Evolutionary conservation across 805 yeast species (phyloP).

Genomic region (Candida ipomoeae): DNA sequence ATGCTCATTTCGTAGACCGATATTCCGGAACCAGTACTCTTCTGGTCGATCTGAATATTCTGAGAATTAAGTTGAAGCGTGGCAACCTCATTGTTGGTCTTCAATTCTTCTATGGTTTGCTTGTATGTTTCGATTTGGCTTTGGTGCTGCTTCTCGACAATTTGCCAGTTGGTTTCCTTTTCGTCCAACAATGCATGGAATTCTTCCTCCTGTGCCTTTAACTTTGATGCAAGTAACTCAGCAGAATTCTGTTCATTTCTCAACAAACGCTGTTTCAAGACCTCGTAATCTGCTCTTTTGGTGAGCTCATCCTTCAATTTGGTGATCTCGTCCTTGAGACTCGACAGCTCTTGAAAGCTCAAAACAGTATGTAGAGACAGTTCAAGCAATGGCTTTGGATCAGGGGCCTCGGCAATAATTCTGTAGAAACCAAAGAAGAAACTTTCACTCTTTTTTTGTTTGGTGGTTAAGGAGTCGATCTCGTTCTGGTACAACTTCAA

Average conservation of each 20-base stretch:
- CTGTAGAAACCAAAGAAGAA: constrained; percentile 73
- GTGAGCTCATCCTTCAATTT: constrained; percentile 55
- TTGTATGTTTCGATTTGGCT: constrained; percentile 50
- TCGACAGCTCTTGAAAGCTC: constrained; percentile 49
- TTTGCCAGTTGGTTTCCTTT: constrained; percentile 63
- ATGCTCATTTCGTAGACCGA: constrained; percentile 55
- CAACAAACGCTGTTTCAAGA: constrained; percentile 56
- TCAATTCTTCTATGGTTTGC: constrained; percentile 58
- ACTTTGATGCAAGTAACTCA: constrained; percentile 47
- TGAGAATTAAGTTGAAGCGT: constrained; percentile 53
- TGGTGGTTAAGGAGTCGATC: constrained; percentile 74
- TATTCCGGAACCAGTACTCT: constrained; percentile 27
- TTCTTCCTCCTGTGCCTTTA: constrained; percentile 72
- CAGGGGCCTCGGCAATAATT: constrained; percentile 83
- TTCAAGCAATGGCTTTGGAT: constrained; percentile 79
- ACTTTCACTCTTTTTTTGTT: constrained; percentile 70
- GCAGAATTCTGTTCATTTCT: constrained; percentile 60
- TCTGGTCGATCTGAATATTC: constrained; percentile 38
- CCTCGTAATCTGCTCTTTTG: constrained; percentile 73
- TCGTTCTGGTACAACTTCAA: constrained; percentile 81
- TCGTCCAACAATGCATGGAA: constrained; percentile 66
- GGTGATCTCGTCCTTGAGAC: constrained; percentile 47
- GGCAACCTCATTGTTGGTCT: constrained; percentile 61
- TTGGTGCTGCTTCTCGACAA: constrained; percentile 50
- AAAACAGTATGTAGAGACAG: constrained; percentile 62